phyloP scores from a whole-genome alignment of 177 flowering plant genomes.

The Vitis hybrid region DNA sequence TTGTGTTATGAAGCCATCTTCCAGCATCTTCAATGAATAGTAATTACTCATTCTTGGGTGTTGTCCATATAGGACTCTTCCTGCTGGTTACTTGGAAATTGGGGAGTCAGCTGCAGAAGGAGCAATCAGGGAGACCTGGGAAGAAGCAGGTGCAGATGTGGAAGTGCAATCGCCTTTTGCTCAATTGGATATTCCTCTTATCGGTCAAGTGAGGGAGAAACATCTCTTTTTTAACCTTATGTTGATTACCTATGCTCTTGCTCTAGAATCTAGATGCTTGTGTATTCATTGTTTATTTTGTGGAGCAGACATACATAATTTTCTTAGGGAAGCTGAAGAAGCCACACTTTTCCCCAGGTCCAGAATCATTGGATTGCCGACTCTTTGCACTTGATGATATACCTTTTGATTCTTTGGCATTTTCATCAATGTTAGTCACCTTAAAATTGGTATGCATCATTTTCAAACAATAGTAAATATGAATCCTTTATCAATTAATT shows the following conservation, averaged over 20 bases:
- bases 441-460: constrained; percentile 69
- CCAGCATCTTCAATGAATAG: not conserved
- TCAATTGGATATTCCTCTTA: constrained; percentile 89
- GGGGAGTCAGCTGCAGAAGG: constrained; percentile 98
- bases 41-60: not conserved
- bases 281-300: constrained; percentile 8
- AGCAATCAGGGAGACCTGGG: constrained; percentile 91
- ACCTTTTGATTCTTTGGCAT: constrained; percentile 88
- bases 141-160: constrained; percentile 94
- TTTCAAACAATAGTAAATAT: not conserved
- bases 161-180: constrained; percentile 86
- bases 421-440: constrained; percentile 87
- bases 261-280: constrained; percentile 1
- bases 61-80: constrained; percentile 73
- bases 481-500: not conserved
- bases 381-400: constrained; percentile 79
- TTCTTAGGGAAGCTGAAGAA: constrained; percentile 80
- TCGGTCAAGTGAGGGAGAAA: constrained; percentile 70
- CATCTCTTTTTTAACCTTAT: constrained; percentile 4
- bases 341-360: constrained; percentile 85
- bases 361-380: constrained; percentile 82
- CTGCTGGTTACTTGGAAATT: constrained; percentile 95
- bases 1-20: not conserved
- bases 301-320: constrained; percentile 82
- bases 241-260: not conserved